Percentiles rank a stretch among this genome's conserved stretches.
Conservation (phyloP, 768 basidiomycete genomes). For the Serendipita vermifera region DNA sequence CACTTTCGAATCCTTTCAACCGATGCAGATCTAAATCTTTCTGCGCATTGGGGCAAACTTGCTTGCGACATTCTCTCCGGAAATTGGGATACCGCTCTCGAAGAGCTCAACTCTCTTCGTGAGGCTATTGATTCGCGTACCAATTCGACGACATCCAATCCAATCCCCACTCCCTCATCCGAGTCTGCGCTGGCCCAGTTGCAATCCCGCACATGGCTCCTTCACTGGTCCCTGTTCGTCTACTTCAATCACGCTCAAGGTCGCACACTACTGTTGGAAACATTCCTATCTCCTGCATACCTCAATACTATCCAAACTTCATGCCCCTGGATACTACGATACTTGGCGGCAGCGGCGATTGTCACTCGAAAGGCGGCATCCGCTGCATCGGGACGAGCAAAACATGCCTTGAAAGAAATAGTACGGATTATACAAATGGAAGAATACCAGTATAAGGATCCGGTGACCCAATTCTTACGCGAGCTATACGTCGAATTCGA, state of each 20-base stretch:
- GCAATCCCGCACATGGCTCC: constrained; percentile 89
- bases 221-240: constrained; percentile 96
- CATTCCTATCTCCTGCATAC: constrained; percentile 91
- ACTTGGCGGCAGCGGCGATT: constrained; percentile 85
- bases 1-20: constrained; percentile 97
- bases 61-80: constrained; percentile 92
- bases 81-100: constrained; percentile 87
- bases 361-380: constrained; percentile 61
- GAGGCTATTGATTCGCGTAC: constrained; percentile 79
- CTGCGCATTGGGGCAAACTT: constrained; percentile 98
- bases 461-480: constrained; percentile 84
- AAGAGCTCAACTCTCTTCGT: constrained; percentile 89
- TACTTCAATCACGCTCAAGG: constrained; percentile 96
- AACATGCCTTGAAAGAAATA: constrained; percentile 80
- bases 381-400: constrained; percentile 47
- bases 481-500: constrained; percentile 93
- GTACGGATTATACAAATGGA: constrained; percentile 91
- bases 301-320: constrained; percentile 98
- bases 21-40: constrained; percentile 82
- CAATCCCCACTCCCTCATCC: constrained; percentile 40
- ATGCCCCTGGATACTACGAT: constrained; percentile 87
- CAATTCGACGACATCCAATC: constrained; percentile 29
- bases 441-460: constrained; percentile 92
- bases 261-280: constrained; percentile 83
- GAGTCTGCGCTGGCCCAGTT: constrained; percentile 57